A percentile compares a stretch with the other conserved stretches of the same genome.
phyloP scores from a whole-genome alignment of 345 rosid species.

The Eucalyptus cloeziana region DNA sequence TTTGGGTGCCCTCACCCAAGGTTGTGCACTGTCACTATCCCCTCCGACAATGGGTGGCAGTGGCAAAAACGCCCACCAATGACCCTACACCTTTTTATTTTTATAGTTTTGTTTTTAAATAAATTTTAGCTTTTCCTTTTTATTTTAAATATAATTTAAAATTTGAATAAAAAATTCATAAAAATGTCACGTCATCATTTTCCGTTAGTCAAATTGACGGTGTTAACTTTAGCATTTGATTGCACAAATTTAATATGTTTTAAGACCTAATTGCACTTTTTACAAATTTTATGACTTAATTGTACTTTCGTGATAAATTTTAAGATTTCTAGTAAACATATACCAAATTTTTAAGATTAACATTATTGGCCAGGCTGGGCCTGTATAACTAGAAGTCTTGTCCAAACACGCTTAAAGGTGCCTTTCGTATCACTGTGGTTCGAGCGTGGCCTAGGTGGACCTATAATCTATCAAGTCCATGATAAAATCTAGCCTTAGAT shows the following conservation, averaged over 20 bases:
- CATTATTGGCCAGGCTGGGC: accelerated
- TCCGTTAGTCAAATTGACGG: accelerated
- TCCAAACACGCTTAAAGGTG: neutral
- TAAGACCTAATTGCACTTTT: accelerated
- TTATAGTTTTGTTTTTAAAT: too few species aligned
- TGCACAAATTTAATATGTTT: too few species aligned
- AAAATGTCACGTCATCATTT: too few species aligned
- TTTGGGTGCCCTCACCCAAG: too few species aligned
- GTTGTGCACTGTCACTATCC: accelerated
- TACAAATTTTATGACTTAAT: accelerated
- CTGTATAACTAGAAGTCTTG: neutral
- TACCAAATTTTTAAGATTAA: neutral
- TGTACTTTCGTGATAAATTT: accelerated
- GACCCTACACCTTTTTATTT: too few species aligned
- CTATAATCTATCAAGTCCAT: neutral
- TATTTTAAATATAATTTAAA: too few species aligned
- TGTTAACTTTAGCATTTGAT: too few species aligned
- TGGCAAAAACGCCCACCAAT: accelerated
- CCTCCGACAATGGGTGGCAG: too few species aligned
- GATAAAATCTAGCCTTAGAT: neutral
- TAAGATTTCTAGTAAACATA: too few species aligned
- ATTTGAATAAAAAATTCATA: too few species aligned
- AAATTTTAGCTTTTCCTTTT: too few species aligned
- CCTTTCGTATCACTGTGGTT: neutral
- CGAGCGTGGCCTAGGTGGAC: neutral